These are phyloP conservation scores for Phyllosticta citriasiana DNA, from an alignment of 2,329 filamentous ascomycete genomes.

Conservation along the genomic window DNA sequence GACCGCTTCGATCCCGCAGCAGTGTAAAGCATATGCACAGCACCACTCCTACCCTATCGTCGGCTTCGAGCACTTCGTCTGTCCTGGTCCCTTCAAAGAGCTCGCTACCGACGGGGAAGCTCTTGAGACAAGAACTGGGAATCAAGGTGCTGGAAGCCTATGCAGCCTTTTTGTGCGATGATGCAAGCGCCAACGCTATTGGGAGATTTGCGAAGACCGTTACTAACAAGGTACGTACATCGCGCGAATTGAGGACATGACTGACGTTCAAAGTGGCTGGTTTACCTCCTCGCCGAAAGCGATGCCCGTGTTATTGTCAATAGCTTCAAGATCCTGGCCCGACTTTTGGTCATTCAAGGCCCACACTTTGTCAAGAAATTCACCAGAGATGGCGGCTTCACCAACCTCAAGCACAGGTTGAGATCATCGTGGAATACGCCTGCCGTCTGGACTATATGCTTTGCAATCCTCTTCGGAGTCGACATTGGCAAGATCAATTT, in stretches of 20 bases:
- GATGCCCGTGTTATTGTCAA: constrained; percentile 74
- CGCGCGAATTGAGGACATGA: constrained; percentile 19
- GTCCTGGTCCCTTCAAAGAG: not conserved
- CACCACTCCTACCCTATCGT: constrained; percentile 18
- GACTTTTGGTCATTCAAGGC: constrained; percentile 75
- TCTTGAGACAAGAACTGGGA: constrained; percentile 60
- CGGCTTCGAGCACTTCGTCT: constrained; percentile 20
- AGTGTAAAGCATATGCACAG: constrained; percentile 23
- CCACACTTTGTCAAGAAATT: constrained; percentile 77
- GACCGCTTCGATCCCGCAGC: constrained; percentile 24
- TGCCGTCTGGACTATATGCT: constrained; percentile 75
- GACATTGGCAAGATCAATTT: constrained; percentile 69
- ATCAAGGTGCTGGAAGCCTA: constrained; percentile 69
- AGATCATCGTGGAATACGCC: constrained; percentile 84
- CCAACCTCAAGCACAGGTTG: constrained; percentile 70
- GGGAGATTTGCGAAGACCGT: constrained; percentile 88
- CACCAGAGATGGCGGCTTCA: constrained; percentile 78
- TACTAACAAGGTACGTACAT: constrained; percentile 68
- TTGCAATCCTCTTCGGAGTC: constrained; percentile 77
- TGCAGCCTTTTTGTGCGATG: constrained; percentile 65
- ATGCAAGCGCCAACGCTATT: constrained; percentile 57
- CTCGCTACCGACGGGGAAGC: constrained; percentile 12
- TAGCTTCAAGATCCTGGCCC: constrained; percentile 71
- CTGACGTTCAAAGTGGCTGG: constrained; percentile 56
- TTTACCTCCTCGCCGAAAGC: constrained; percentile 82